phyloP scores from a whole-genome alignment of 768 basidiomycete species.

The Termitomyces sp. region DNA sequence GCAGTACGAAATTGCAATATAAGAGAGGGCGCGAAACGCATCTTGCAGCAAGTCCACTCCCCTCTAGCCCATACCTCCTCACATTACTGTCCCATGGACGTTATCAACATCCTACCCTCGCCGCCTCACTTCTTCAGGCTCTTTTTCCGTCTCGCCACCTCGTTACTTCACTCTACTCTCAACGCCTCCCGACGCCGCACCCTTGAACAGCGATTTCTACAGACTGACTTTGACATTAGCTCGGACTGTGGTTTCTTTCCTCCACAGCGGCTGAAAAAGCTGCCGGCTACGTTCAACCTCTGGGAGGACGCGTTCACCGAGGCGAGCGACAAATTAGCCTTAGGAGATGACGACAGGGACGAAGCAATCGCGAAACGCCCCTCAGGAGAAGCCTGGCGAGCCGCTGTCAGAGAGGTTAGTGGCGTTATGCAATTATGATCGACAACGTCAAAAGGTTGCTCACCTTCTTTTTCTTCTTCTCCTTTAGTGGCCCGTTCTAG shows the following conservation, averaged over 20 bases:
- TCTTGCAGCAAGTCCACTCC: slow-evolving; percentile 3
- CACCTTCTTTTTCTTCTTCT: slow-evolving; percentile 10
- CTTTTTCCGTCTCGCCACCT: slow-evolving; percentile 45
- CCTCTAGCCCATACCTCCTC: neutral
- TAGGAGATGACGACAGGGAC: slow-evolving; percentile 56
- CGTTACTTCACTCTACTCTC: slow-evolving; percentile 44
- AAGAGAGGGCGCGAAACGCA: slow-evolving; percentile 14
- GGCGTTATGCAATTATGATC: slow-evolving; percentile 6
- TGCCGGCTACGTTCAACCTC: slow-evolving; percentile 50
- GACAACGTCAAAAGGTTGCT: slow-evolving; percentile 11
- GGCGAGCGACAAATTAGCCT: slow-evolving; percentile 51
- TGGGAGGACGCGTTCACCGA: slow-evolving; percentile 73
- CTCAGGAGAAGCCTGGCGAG: slow-evolving; percentile 69
- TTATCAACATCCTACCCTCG: slow-evolving; percentile 48
- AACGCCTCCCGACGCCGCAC: slow-evolving; percentile 30
- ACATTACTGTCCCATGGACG: slow-evolving; percentile 32
- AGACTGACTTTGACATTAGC: slow-evolving; percentile 55
- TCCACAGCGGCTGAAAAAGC: slow-evolving; percentile 51
- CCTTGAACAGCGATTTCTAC: slow-evolving; percentile 30
- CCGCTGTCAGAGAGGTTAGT: slow-evolving; percentile 61
- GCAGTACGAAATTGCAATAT: slow-evolving; percentile 15
- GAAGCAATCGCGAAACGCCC: slow-evolving; percentile 46
- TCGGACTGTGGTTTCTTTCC: slow-evolving; percentile 85
- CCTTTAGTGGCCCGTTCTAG: slow-evolving; percentile 69
- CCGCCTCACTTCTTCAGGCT: slow-evolving; percentile 51